phyloP scores from a whole-genome alignment of 75 land plant species.

The Pinus tabuliformis region DNA sequence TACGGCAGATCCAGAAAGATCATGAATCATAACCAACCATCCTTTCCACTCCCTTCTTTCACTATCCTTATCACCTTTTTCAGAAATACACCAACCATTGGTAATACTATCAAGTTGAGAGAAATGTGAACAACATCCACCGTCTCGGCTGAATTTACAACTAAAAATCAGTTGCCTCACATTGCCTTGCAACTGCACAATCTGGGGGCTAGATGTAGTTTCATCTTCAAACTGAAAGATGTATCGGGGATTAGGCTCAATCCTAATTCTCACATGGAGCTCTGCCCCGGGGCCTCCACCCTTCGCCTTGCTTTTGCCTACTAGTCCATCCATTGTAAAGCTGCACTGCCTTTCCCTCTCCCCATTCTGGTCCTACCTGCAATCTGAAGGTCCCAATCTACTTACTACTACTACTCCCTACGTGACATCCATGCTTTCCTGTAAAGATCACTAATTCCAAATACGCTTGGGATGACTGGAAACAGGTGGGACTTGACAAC shows the following conservation, averaged over 20 bases:
- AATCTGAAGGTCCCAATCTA: constrained; percentile 68
- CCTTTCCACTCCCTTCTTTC: too few relatives aligned
- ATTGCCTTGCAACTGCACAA: constrained; percentile 76
- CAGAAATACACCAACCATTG: too few relatives aligned
- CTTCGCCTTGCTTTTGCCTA: constrained; percentile 48
- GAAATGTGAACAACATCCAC: too few relatives aligned
- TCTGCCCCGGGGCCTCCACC: constrained; percentile 46
- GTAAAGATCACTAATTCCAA: constrained; percentile 65
- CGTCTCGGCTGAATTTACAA: too few relatives aligned
- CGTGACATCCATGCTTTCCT: constrained; percentile 50
- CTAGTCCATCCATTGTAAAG: constrained; percentile 82
- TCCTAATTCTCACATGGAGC: constrained; percentile 68
- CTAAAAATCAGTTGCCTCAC: constrained; percentile 84
- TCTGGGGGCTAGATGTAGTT: constrained; percentile 65
- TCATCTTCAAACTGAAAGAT: constrained; percentile 89
- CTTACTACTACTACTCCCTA: constrained; percentile 44
- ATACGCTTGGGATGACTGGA: constrained; percentile 28
- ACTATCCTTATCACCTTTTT: too few relatives aligned
- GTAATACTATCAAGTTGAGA: too few relatives aligned
- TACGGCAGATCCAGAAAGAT: too few relatives aligned
- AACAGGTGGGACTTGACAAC: constrained; percentile 39
- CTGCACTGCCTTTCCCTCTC: constrained; percentile 50
- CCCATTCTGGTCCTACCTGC: constrained; percentile 71
- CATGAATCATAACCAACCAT: too few relatives aligned
- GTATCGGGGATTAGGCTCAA: constrained; percentile 92